Base-by-base conservation (phyloP, 2,329 filamentous ascomycete species). In the Pseudogymnoascus sp. region DNA sequence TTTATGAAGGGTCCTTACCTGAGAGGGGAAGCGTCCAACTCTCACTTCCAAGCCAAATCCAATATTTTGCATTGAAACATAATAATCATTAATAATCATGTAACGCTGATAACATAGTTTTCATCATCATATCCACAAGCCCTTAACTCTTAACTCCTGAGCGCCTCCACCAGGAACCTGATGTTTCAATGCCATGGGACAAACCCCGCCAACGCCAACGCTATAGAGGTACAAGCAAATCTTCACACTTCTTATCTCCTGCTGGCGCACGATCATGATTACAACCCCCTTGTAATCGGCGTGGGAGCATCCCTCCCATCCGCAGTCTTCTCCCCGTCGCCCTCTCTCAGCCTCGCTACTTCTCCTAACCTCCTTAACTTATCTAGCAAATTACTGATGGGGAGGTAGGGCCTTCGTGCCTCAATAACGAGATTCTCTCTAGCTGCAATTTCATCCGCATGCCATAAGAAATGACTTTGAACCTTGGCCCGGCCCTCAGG, bases 31-130 rank as follows among this genome's bases (percentile, higher is more conserved):
- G n/a, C n/a, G 16, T n/a, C 22, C 28, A 54, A 79, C 83, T 6
- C 79, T 97, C 2, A 71, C 76, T 66, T 78, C 1, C 78, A 89
- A 63, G 82, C 89, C 69, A 68, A 77, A 5, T 78, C 86, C 16
- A 79, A 20, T 54, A 33, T 54, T 35, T 54, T n/a, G 6, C 16
- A 35, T 54, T 28, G 28, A 35, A 54, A 35, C 47, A 54, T 54
- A 54, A 20, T 14, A 54, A 33, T 54, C 28, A 54, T 54, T 54
- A 33, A 54, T 33, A 54, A 33, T 54, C 47, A 54, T 54, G 5
- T 35, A 54, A 20, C n/a, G 25, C 47, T 54, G 3, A 28, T 20
- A 54, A 54, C 28, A 18, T 8, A 3, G 22, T 5, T 33, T 54
- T 7, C n/a, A 16, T 35, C 28, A 54, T 54, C 9, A 20, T 54